These are phyloP conservation scores for Mikania micrantha DNA, from an alignment of 129 eudicot genomes.

Conservation along the genomic window DNA sequence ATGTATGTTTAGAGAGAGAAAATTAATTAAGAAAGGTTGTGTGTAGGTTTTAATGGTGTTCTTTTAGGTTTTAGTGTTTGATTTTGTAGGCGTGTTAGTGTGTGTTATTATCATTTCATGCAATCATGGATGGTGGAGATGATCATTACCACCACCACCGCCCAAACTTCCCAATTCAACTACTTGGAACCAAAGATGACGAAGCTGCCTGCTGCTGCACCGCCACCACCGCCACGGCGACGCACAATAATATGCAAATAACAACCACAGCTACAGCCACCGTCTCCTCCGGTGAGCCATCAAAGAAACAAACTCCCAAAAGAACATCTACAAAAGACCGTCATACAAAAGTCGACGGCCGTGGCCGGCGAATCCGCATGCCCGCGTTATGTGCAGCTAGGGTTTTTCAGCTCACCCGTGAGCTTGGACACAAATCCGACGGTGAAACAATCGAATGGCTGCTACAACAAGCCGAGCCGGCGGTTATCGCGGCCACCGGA, in stretches of 20 bases:
- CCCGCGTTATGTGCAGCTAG: slow-evolving; percentile 98
- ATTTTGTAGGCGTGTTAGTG: slow-evolving; percentile 4
- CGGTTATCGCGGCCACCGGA: slow-evolving; percentile 96
- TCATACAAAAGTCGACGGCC: slow-evolving; percentile 94
- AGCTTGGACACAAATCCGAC: slow-evolving; percentile 92
- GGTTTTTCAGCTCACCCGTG: slow-evolving; percentile 94
- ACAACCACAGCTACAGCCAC: slow-evolving; percentile 13
- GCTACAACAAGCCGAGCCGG: slow-evolving; percentile 88
- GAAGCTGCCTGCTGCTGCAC: slow-evolving; percentile 36
- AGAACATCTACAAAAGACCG: slow-evolving; percentile 91
- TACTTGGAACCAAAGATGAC: slow-evolving; percentile 73
- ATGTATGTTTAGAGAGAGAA: neutral
- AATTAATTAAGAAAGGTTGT: neutral
- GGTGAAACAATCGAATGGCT: slow-evolving; percentile 98
- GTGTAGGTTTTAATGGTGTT: no score
- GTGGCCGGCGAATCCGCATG: slow-evolving; percentile 98
- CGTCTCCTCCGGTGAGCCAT: slow-evolving; percentile 23
- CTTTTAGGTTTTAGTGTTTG: neutral
- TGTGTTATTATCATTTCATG: slow-evolving; percentile 16
- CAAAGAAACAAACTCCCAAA: slow-evolving; percentile 74
- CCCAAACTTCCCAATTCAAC: slow-evolving; percentile 71
- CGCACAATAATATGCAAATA: slow-evolving; percentile 26
- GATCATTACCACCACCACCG: slow-evolving; percentile 41
- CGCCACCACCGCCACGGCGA: slow-evolving; percentile 32
- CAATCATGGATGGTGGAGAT: slow-evolving; percentile 73